Conservation (phyloP, 2,329 filamentous ascomycete genomes). For the Aspergillus pseudoviridinutans region DNA sequence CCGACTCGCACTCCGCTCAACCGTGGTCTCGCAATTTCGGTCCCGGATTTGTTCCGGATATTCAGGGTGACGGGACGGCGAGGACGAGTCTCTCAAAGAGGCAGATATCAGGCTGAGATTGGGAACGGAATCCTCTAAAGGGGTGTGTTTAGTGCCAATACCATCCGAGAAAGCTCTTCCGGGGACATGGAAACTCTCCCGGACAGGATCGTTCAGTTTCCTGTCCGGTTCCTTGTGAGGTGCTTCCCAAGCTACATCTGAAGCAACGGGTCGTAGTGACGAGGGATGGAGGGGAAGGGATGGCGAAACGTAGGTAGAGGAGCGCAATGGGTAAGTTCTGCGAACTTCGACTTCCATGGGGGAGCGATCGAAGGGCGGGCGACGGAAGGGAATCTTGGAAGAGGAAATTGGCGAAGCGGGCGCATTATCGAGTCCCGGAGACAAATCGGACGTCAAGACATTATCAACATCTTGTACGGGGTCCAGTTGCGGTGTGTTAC, state of each 20-base stretch:
- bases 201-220: conserved; percentile 11
- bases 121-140: conserved; percentile 17
- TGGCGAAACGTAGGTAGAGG: conserved; percentile 25
- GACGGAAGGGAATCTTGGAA: conserved; percentile 28
- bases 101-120: conserved; percentile 25
- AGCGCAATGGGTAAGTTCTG: conserved; percentile 27
- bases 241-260: conserved; percentile 21
- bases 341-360: conserved; percentile 37
- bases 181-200: conserved; percentile 19
- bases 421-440: conserved; percentile 27
- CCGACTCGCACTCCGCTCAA: conserved; percentile 39
- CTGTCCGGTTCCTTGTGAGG: conserved; percentile 17
- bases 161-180: conserved; percentile 21
- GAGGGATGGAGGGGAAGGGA: conserved; percentile 15
- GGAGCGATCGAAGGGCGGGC: conserved; percentile 26
- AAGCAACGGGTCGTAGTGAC: conserved; percentile 26
- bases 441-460: conserved; percentile 30
- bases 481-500: conserved; percentile 32
- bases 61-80: conserved; percentile 19
- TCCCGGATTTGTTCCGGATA: conserved; percentile 20
- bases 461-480: conserved; percentile 26
- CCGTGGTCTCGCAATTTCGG: conserved; percentile 18
- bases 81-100: conserved; percentile 24
- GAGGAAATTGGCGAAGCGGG: conserved; percentile 24
- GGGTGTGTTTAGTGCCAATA: conserved; percentile 16